phyloP scores from a whole-genome alignment of 331 rosid genomes.

The Pyracantha coccinea region DNA sequence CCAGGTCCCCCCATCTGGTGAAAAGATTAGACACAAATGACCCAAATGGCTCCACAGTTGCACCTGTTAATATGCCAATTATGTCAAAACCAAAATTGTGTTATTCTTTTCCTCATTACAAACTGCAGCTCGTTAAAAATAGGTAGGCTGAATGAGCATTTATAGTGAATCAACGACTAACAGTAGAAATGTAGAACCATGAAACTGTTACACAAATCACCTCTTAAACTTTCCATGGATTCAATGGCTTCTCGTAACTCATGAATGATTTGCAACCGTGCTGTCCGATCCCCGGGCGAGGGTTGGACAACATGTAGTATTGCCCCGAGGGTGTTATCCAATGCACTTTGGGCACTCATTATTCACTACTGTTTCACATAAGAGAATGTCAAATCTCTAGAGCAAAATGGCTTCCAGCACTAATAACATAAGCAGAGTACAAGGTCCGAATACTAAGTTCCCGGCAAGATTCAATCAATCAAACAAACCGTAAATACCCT shows the following conservation, averaged over 20 bases:
- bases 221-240: slow-evolving; percentile 62
- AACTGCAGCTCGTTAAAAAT: not conserved
- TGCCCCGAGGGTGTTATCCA: slow-evolving; percentile 42
- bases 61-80: slow-evolving; percentile 43
- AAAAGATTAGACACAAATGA: slow-evolving; percentile 83
- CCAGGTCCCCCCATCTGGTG: slow-evolving; percentile 84
- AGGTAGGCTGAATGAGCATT: not conserved
- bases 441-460: not conserved
- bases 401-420: slow-evolving; percentile 18
- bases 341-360: slow-evolving; percentile 26
- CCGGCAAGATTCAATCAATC: slow-evolving; percentile 2
- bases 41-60: slow-evolving; percentile 87
- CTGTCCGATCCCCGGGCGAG: slow-evolving; percentile 37
- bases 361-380: slow-evolving; percentile 13
- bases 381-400: slow-evolving; percentile 5
- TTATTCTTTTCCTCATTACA: not conserved
- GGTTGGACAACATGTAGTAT: slow-evolving; percentile 48
- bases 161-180: not conserved
- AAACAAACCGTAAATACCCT: slow-evolving; percentile 15
- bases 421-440: slow-evolving; percentile 8
- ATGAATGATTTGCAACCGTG: slow-evolving; percentile 35
- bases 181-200: not conserved
- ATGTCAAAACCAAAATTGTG: not conserved
- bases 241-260: slow-evolving; percentile 34
- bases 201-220: slow-evolving; percentile 30